Conservation (phyloP, 1,284 basidiomycete species). For the Phlebopus sp. region DNA sequence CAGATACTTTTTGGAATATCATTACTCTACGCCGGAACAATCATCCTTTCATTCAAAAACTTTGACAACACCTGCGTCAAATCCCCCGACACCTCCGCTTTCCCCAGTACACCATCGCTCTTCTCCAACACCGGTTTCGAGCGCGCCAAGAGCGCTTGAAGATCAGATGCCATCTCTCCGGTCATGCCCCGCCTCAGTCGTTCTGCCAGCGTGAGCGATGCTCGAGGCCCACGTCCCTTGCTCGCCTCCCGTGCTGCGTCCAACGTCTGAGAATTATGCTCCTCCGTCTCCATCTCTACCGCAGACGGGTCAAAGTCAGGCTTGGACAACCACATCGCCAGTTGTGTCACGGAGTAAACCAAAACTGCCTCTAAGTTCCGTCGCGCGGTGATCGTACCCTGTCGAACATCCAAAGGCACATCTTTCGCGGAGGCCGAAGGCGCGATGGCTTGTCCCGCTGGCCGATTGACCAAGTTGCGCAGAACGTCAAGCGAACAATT, state of each 20-base stretch:
- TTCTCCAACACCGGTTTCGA: conserved; percentile 60
- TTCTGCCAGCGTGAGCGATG: conserved; percentile 56
- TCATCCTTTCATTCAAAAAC: conserved; percentile 64
- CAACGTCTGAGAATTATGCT: conserved; percentile 19
- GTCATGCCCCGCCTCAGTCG: conserved; percentile 69
- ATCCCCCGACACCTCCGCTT: conserved; percentile 29
- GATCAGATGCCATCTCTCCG: conserved; percentile 73
- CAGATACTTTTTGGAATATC: conserved; percentile 7
- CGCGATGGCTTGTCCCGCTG: conserved; percentile 51
- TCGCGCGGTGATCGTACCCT: conserved; percentile 51
- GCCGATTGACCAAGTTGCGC: conserved; percentile 55
- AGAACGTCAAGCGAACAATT: conserved; percentile 71
- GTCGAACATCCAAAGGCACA: conserved; percentile 53
- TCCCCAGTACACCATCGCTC: conserved; percentile 38
- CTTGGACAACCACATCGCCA: conserved; percentile 71
- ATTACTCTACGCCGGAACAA: conserved; percentile 19
- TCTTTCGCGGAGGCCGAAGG: conserved; percentile 37
- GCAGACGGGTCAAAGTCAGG: conserved; percentile 53
- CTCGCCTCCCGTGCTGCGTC: conserved; percentile 21
- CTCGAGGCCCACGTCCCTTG: conserved; percentile 44
- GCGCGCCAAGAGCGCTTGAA: conserved; percentile 63
- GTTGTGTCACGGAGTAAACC: conserved; percentile 74
- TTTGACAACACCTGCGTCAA: conserved; percentile 55
- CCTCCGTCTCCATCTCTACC: conserved; percentile 42
- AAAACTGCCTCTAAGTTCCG: conserved; percentile 69